Conservation (phyloP, 257 asterid genomes). For the Nicotiana undulata region DNA sequence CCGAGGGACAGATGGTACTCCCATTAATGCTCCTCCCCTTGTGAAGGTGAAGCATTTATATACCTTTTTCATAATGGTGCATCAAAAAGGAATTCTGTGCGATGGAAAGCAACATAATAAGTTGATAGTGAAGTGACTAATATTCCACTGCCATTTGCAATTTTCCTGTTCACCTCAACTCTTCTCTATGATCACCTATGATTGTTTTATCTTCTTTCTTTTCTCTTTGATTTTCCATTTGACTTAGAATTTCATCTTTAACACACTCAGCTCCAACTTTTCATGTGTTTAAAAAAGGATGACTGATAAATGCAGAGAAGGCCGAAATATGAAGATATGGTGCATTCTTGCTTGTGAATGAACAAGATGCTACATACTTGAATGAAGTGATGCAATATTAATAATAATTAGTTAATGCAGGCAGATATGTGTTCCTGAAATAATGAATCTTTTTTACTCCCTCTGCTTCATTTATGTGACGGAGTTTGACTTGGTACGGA, state of each 20-base stretch:
- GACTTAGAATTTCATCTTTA: background rate
- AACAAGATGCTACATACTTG: conserved; percentile 2
- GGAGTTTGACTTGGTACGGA: too few relatives aligned
- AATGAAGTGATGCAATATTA: too few relatives aligned
- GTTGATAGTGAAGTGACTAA: background rate
- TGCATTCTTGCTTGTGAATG: conserved; percentile 1
- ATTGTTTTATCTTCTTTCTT: background rate
- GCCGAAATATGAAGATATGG: background rate
- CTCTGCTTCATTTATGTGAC: too few relatives aligned
- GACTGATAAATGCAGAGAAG: background rate
- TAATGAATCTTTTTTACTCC: too few relatives aligned
- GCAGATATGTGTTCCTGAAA: too few relatives aligned
- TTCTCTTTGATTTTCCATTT: background rate
- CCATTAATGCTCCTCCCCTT: conserved; percentile 81
- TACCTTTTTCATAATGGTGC: background rate
- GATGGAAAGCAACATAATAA: background rate
- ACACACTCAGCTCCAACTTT: background rate
- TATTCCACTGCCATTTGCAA: background rate
- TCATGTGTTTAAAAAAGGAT: background rate
- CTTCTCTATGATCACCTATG: background rate
- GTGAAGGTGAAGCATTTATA: conserved; percentile 44
- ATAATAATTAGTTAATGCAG: too few relatives aligned
- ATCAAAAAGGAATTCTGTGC: background rate
- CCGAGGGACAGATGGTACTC: conserved; percentile 93
- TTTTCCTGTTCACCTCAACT: background rate